Percentiles rank a stretch among this genome's conserved stretches.
phyloP scores from a whole-genome alignment of 2,329 filamentous ascomycete genomes.

The Chalara sp. region DNA sequence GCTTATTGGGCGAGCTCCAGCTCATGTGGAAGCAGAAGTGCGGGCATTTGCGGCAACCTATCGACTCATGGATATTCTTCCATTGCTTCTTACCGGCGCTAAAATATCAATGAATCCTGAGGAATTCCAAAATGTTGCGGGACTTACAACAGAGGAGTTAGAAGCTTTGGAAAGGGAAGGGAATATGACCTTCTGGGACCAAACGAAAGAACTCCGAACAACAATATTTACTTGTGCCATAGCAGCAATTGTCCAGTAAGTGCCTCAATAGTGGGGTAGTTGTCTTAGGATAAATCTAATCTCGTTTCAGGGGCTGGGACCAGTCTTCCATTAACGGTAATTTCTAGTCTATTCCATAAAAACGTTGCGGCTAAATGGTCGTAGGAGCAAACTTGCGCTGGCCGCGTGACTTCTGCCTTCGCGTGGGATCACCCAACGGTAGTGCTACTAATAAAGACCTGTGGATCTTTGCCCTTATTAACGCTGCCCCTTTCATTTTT shows the following conservation, averaged over 20 bases:
- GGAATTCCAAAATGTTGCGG: too few relatives aligned
- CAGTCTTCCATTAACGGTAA: slow-evolving; percentile 39
- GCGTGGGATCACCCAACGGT: slow-evolving; percentile 32
- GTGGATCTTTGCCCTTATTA: slow-evolving; percentile 55
- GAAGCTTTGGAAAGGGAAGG: too few relatives aligned
- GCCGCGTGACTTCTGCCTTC: slow-evolving; percentile 36
- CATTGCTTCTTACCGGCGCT: too few relatives aligned
- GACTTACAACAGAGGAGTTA: too few relatives aligned
- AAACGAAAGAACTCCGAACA: slow-evolving; percentile 55
- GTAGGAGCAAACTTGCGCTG: slow-evolving; percentile 37
- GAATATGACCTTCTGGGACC: slow-evolving; percentile 40
- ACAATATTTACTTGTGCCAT: slow-evolving; percentile 64
- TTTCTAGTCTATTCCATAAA: too few relatives aligned
- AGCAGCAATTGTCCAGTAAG: slow-evolving; percentile 55
- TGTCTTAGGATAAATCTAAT: slow-evolving; percentile 33
- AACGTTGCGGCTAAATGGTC: too few relatives aligned
- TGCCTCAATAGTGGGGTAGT: too few relatives aligned
- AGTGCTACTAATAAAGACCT: slow-evolving; percentile 35
- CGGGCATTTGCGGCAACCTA: too few relatives aligned
- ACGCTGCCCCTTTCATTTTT: slow-evolving; percentile 36
- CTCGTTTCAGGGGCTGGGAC: slow-evolving; percentile 41
- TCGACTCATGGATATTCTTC: too few relatives aligned
- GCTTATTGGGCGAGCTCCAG: too few relatives aligned
- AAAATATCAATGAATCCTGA: too few relatives aligned
- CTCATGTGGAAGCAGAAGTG: too few relatives aligned